Evolutionary conservation across 768 basidiomycete genomes (phyloP), one percentile per base, ranked within the genome.

Genomic region (Gymnopilus junonius): DNA sequence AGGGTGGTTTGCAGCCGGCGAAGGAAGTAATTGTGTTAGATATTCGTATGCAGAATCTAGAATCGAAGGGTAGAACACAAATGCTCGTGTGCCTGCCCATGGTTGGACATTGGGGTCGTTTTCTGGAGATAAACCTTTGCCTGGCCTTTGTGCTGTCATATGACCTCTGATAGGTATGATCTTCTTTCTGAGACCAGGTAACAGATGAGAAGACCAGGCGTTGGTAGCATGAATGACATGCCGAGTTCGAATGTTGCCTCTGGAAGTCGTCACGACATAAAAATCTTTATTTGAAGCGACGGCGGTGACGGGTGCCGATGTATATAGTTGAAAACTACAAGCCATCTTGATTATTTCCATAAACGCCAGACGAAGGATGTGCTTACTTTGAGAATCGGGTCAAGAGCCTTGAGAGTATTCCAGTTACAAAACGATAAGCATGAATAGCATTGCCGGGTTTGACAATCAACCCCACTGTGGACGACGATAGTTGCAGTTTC

Each of bases 191-290:
- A 92, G 78, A 0, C 83, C 82, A 12, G 82, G 78, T 58, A 96
- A 77, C 45, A 96, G 83, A 65, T 92, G 88, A 1, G 91, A 86
- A 2, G 81, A 78, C 87, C 93, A 95, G 20, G 84, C 93, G 72
- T 97, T 97, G 2, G 93, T 94, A 2, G 92, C 91, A 71, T 94
- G 93, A 11, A 96, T 78, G 43, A 96, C 80, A 71, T 92, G 90
- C 2, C 74, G 75, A 0, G 91, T 77, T 15, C 67, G 74, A 25
- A 93, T 79, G 4, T 66, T 69, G 0, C 94, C 93, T 54, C 82
- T 79, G 0, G 88, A 79, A 1, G 93, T 94, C 20, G 70, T 63
- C n/a, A 93, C 77, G 8, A 75, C 78, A 75, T 91, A 92, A 1
- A 42, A 48, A n/a, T 61, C 58, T 50, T 66, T 57, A 45, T 61